Evolutionary conservation across 2,329 filamentous ascomycete genomes (phyloP).

Genomic region (Raffaelea albimanens): DNA sequence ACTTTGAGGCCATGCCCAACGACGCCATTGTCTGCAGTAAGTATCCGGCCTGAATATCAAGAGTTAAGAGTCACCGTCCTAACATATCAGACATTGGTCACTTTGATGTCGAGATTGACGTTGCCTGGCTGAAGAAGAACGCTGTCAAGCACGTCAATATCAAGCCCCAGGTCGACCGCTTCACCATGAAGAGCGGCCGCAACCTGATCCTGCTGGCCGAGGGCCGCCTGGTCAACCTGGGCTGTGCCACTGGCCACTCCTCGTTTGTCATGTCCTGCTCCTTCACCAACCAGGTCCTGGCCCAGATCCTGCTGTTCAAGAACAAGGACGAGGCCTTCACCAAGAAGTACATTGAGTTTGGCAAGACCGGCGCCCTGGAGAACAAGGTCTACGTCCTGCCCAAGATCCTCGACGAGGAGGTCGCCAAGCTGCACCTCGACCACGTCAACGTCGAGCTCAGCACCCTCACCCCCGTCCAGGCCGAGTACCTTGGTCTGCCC

Average conservation of each 20-base stretch:
- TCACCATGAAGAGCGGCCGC: slow-evolving; percentile 83
- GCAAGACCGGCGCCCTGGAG: slow-evolving; percentile 80
- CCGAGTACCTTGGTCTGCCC: slow-evolving; percentile 86
- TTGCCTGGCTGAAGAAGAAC: slow-evolving; percentile 98
- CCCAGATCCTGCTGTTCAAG: slow-evolving; percentile 98
- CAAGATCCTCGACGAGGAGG: slow-evolving; percentile 99
- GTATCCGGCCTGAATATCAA: too few relatives aligned
- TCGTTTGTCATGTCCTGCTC: slow-evolving; percentile 99
- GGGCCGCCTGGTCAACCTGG: slow-evolving; percentile 97
- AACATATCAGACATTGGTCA: slow-evolving; percentile 75
- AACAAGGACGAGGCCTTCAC: slow-evolving; percentile 75
- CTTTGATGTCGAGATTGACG: slow-evolving; percentile 99
- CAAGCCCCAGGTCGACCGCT: slow-evolving; percentile 99
- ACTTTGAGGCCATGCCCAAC: slow-evolving; percentile 95
- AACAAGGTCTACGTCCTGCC: slow-evolving; percentile 93
- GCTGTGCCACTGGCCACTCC: slow-evolving; percentile 97
- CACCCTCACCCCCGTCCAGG: slow-evolving; percentile 75
- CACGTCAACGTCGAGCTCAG: slow-evolving; percentile 94
- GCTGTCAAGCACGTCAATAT: slow-evolving; percentile 91
- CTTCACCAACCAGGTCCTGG: slow-evolving; percentile 99
- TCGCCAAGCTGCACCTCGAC: slow-evolving; percentile 82
- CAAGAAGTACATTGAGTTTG: slow-evolving; percentile 94
- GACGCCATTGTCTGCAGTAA: slow-evolving; percentile 97
- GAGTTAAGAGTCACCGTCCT: too few relatives aligned
- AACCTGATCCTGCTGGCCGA: slow-evolving; percentile 98